Evolutionary conservation across 805 yeast genomes (phyloP), one percentile per base, ranked within the genome.

Genomic region (Sugiyamaella lignohabitans): DNA sequence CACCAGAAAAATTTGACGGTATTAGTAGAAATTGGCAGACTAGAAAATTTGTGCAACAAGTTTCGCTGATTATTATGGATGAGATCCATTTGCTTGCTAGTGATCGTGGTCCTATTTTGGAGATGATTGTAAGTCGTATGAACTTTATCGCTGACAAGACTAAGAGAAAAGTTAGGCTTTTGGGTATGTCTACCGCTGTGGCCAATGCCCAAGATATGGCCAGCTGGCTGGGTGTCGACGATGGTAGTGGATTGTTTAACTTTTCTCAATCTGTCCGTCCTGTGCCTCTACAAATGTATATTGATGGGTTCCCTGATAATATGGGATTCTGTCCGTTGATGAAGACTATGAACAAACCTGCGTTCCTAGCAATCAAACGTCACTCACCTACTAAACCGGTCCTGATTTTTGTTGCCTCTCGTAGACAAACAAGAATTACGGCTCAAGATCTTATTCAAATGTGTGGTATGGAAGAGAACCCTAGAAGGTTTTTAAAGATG

Each of bases 331-430:
- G 88, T 56, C 87, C 91, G 1, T 69, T 86, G 58, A 85, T 85
- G 96, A 86, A 80, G 69, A 84, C 80, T 19, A 86, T 78, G 93
- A 87, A 81, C 71, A 87, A 75, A 58, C 96, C 97, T 1, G 91
- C 95, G 0, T 88, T 84, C 59, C 78, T 83, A 82, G 95, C 96
- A 0, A 88, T 88, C 53, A 86, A 87, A 59, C 87, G 86, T 53
- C 96, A 89, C 61, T 84, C 96, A 0, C 94, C 96, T 1, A 69
- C 69, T 17, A 81, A 88, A 60, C 95, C 96, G 0, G 91, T 83
- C 8, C 71, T 85, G 55, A 80, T 85, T n/a, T 85, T 85, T 58
- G 94, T 85, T 32, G 87, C 93, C 1, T 84, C 93, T 2, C 74
- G 94, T 59, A 70, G 94, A 49, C 94, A 85, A 63, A 85, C 94